Evolutionary conservation across 306 rosid species (phyloP).

Genomic region (Vigna nakashimae): DNA sequence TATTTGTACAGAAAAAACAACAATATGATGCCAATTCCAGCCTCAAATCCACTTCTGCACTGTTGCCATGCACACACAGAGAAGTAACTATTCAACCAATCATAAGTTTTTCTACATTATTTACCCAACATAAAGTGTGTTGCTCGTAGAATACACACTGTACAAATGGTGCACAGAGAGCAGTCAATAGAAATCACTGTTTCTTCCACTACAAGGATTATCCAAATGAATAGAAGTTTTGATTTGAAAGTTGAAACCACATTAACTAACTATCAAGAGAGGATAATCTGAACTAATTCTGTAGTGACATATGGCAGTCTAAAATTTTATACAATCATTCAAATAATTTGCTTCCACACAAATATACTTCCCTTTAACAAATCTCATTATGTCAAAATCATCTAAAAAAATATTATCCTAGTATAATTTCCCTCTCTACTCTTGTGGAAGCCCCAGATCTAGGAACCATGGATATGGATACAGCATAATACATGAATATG

Average conservation of each 20-base stretch:
- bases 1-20: constrained; percentile 1
- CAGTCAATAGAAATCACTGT: constrained; percentile 9
- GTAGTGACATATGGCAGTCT: not conserved
- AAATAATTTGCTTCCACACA: not conserved
- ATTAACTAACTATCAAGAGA: constrained; percentile 1
- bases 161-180: constrained; percentile 11
- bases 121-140: constrained; percentile 9
- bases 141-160: not conserved
- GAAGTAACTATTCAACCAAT: not conserved
- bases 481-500: not conserved
- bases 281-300: constrained; percentile 30
- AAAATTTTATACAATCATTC: constrained; percentile 19
- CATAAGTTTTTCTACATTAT: constrained; percentile 12
- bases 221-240: not conserved
- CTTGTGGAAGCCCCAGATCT: not conserved
- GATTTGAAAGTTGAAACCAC: not conserved
- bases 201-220: constrained; percentile 11
- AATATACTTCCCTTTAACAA: constrained; percentile 19
- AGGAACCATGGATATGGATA: not conserved
- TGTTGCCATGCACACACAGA: not conserved
- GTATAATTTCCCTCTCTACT: not conserved
- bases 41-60: constrained; percentile 23
- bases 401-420: not conserved
- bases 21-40: not conserved
- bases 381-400: not conserved